Evolutionary conservation across 2,329 filamentous ascomycete genomes (phyloP), one percentile per base, ranked within the genome.

Genomic region (Neofusicoccum sp.): DNA sequence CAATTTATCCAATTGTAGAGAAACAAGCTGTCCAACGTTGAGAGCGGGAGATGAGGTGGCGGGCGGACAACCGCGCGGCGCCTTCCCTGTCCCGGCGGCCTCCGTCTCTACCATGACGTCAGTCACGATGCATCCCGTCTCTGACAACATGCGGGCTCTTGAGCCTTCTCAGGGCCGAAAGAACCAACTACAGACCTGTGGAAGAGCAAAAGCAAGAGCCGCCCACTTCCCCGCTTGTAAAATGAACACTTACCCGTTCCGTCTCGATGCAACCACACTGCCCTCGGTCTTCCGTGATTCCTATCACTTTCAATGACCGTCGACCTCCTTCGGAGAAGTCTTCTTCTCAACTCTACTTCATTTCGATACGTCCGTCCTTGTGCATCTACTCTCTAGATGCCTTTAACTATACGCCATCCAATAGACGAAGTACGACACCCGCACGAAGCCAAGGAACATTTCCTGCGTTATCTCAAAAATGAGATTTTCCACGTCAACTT

Each of bases 401-500:
- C n/a, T n/a, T 5, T 9, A 26, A 43, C 33, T 4, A 56, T 56
- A 38, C 51, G 14, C 28, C 26, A 56, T 7, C 26, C 57, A 20
- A 40, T 51, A 20, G 31, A 34, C 16, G 40, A 40, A 24, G 30
- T 48, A n/a, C 11, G 34, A 30, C 31, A 62, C 44, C 48, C 48
- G 28, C 20, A 34, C n/a, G 57, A 47, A n/a, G 47, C 61, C 12
- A 61, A 62, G 30, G 41, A 47, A 41, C 57, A 60, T 16, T 61
- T 63, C 30, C 33, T 44, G 16, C 34, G 36, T 3, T 57, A 63
- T 57, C 24, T 63, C 24, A 53, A 36, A n/a, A 49, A 63, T 12
- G 61, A 63, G 44, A 31, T 61, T 11, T 51, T 49, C 8, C 47
- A 60, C 14, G 33, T 60, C 47, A 63, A 63, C 48, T 63, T 63